Conservation (phyloP, 2,329 filamentous ascomycete species). For the Lachnellula willkommii region DNA sequence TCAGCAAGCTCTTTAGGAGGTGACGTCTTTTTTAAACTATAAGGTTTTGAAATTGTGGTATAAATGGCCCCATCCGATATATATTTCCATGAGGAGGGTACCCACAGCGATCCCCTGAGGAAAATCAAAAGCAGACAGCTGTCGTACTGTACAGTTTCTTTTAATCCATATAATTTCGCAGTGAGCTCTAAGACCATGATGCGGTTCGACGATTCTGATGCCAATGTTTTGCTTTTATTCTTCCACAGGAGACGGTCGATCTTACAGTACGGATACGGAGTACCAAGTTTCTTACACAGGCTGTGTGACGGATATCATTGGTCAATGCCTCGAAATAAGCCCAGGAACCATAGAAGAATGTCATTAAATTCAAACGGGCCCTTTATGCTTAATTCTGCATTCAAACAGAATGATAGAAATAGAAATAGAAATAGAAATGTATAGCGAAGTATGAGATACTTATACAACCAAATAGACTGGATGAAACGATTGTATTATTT, state of each 20-base stretch:
- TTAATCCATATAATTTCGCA: neutral
- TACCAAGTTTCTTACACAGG: constrained; percentile 1
- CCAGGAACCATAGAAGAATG: neutral
- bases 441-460: neutral
- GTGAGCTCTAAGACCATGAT: neutral
- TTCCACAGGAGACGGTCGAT: constrained; percentile 1
- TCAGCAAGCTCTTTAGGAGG: too few species aligned
- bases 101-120: neutral
- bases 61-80: too few species aligned
- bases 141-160: neutral
- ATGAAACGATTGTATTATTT: too few species aligned
- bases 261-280: neutral
- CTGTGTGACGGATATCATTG: constrained; percentile 16
- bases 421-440: neutral
- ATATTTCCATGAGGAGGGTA: too few species aligned
- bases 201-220: neutral
- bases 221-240: neutral
- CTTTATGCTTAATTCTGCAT: neutral
- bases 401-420: neutral
- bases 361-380: neutral
- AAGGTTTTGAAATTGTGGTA: too few species aligned
- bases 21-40: too few species aligned
- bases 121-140: neutral
- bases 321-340: constrained; percentile 1
- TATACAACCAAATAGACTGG: neutral